Base-by-base conservation (phyloP, 371 early-diverging fungal species). In the Fennellomyces sp. region DNA sequence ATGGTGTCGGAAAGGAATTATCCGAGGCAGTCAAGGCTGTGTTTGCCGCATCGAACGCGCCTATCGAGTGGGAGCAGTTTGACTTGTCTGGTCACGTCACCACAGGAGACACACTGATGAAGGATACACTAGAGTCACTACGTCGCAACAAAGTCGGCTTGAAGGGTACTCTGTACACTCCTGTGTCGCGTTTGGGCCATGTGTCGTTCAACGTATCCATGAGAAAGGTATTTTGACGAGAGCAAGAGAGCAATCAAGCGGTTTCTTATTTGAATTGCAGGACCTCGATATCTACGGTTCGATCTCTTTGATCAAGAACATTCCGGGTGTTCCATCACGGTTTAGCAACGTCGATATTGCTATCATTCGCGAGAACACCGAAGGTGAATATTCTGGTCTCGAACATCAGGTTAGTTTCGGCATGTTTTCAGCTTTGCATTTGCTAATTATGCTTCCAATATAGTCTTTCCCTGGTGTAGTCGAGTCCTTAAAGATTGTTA, bases 311-410 rank as follows among this genome's bases (percentile, higher is more conserved):
- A 88, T 92, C 76, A 89, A 88, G 74, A 96, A 97, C 83, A 80
- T 95, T 31, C 90, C 91, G 28, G 90, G 92, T 56, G 80, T 86
- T 49, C 68, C 83, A 23, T 85, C 95, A 48, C 91, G 97, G 68
- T 93, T 95, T 80, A 82, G 90, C 65, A 80, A 90, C 66, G 94
- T 98, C 47, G 94, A 98, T 81, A 90, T 97, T 84, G 92, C 94
- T 63, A 95, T 98, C 63, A 96, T 98, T 70, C 92, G 98, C 82
- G 98, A 98, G 73, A 98, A 98, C 86, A 98, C 97, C 42, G 98
- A 98, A 82, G 98, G 98, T 67, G 97, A 97, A 83, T 98, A 98
- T 85, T 91, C 94, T 72, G 98, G 98, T 30, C 85, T 96, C 54
- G 98, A 98, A 79, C 98, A 98, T 83, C 89, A 93, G 58, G 73